Percentiles rank a stretch among this genome's conserved stretches.
These are phyloP conservation scores for Suhomyces xylopsoci DNA, from an alignment of 805 yeast genomes.

Conservation along the genomic window DNA sequence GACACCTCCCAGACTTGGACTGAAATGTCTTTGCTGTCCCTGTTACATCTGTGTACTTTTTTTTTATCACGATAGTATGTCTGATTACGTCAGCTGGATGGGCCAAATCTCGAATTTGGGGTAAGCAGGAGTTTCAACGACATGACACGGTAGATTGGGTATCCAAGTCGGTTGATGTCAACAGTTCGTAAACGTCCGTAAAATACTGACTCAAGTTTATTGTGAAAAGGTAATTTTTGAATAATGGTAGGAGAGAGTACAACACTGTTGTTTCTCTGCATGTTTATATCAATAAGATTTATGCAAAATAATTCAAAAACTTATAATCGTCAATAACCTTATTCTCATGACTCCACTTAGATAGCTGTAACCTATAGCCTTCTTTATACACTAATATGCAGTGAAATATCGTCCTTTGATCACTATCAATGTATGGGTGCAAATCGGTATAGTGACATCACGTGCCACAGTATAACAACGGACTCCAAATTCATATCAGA, in stretches of 20 bases:
- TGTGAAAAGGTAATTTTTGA: background rate
- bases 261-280: background rate
- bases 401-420: background rate
- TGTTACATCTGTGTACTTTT: background rate
- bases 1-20: background rate
- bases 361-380: background rate
- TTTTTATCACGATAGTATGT: background rate
- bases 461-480: background rate
- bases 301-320: background rate
- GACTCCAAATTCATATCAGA: background rate
- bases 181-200: background rate
- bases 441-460: background rate
- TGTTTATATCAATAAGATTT: background rate
- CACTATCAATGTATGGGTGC: background rate
- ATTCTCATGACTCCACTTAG: too few species aligned
- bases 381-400: too few species aligned
- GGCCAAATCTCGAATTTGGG: background rate
- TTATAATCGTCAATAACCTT: too few species aligned
- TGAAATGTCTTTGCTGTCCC: background rate
- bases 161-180: background rate
- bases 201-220: too few species aligned
- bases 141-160: background rate
- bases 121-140: background rate
- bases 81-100: background rate
- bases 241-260: background rate